Evolutionary conservation across 2,329 filamentous ascomycete genomes (phyloP).

Genomic region (Westerdykella aurantiaca): DNA sequence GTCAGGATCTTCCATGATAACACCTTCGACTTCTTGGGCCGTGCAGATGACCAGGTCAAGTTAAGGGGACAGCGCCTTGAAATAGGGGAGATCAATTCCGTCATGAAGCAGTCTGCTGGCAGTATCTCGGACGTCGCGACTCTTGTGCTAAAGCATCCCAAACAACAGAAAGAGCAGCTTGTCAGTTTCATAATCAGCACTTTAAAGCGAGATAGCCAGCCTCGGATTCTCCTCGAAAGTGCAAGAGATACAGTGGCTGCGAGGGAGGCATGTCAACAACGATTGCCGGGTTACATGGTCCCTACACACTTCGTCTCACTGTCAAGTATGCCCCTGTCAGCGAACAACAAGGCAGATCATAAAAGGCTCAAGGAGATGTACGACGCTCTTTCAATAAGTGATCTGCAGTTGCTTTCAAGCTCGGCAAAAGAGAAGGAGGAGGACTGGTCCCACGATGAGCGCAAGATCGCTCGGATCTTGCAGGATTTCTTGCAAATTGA

Average conservation of each 20-base stretch:
- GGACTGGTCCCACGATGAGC: conserved; percentile 33
- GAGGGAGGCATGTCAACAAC: conserved; percentile 57
- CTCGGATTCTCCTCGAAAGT: conserved; percentile 17
- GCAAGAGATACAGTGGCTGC: conserved; percentile 13
- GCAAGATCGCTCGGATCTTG: conserved; percentile 52
- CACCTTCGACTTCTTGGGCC: conserved; percentile 80
- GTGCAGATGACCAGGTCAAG: conserved; percentile 89
- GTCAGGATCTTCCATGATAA: conserved; percentile 75
- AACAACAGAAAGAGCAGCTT: conserved; percentile 73
- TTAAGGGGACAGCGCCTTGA: conserved; percentile 83
- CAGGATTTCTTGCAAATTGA: conserved; percentile 47
- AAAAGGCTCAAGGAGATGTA: conserved; percentile 66
- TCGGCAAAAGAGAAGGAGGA: conserved; percentile 11
- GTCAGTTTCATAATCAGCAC: conserved; percentile 60
- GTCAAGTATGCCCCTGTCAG: conserved; percentile 67
- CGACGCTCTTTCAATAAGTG: conserved; percentile 51
- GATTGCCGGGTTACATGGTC: conserved; percentile 81
- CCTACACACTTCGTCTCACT: conserved; percentile 76
- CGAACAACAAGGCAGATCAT: conserved; percentile 83
- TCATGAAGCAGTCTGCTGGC: conserved; percentile 58
- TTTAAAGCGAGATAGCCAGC: conserved; percentile 10
- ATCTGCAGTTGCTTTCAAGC: conserved; percentile 53
- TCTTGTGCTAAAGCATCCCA: conserved; percentile 64
- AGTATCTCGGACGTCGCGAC: conserved; percentile 67
- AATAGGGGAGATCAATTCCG: conserved; percentile 83